phyloP scores from a whole-genome alignment of 805 yeast genomes.

The Wickerhamiella galacta region DNA sequence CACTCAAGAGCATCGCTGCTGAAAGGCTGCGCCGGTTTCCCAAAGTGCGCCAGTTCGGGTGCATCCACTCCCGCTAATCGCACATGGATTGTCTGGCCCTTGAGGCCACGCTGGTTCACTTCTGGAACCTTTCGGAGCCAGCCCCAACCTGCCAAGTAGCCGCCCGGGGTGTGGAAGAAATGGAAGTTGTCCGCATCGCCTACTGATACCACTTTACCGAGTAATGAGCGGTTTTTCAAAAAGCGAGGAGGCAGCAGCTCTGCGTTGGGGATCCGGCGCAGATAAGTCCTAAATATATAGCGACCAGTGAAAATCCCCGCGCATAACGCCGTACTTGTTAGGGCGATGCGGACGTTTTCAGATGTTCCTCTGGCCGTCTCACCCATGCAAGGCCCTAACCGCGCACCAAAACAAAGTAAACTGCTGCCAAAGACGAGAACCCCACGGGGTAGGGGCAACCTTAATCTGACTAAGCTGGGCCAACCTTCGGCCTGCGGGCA shows the following conservation, averaged over 20 bases:
- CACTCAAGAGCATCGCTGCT: slow-evolving; percentile 72
- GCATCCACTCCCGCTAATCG: slow-evolving; percentile 92
- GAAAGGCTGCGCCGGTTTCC: slow-evolving; percentile 78
- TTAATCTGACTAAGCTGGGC: no score
- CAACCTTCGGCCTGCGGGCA: no score
- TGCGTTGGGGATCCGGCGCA: slow-evolving; percentile 36
- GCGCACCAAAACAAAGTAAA: no score
- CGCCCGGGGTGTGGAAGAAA: slow-evolving; percentile 89
- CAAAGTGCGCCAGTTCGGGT: slow-evolving; percentile 89
- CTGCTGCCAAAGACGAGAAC: no score
- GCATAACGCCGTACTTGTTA: background rate
- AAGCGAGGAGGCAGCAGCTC: slow-evolving; percentile 32
- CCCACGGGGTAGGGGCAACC: no score
- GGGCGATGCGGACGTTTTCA: background rate
- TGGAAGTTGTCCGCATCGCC: slow-evolving; percentile 95
- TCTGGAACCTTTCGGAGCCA: slow-evolving; percentile 62
- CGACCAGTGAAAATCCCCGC: background rate
- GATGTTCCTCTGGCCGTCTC: no score
- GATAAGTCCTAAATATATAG: slow-evolving; percentile 27
- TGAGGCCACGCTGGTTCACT: slow-evolving; percentile 28
- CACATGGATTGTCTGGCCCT: slow-evolving; percentile 57
- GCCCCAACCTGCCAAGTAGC: slow-evolving; percentile 78
- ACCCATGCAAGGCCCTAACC: no score
- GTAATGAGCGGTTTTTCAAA: slow-evolving; percentile 30
- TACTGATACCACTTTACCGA: slow-evolving; percentile 72